Evolutionary conservation across 495 filamentous ascomycete species (phyloP), one percentile per base, ranked within the genome.

Genomic region (Usnea hakonensis): DNA sequence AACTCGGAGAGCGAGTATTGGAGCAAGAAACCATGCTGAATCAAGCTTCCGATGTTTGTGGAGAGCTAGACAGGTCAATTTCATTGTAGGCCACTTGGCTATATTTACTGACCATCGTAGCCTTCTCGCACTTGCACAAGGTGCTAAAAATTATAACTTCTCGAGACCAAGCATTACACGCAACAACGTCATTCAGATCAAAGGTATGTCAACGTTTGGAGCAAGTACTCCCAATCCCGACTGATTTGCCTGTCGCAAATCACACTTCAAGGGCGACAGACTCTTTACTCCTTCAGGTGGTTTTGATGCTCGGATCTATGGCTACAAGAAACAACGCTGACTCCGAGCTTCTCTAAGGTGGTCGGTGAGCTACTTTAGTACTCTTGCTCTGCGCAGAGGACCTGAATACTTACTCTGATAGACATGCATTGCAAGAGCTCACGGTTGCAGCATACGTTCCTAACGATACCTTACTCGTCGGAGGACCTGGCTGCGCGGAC

Each of bases 361-460:
- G 94, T n/a, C 83, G 92, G 83, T 85, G 75, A 67, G 76, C 60
- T 23, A 28, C 10, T 35, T 43, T 10, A 26, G 16, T 28, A 23
- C 9, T n/a, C 54, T 6, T 1, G 8, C 16, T 48, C n/a, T 54
- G 11, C 9, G 35, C 26, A 26, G 5, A 28, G 26, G 26, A 32
- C n/a, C n/a, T 5, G 19, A 46, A 8, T 8, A 43, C 59, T 70
- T 33, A 75, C 36, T 2, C 17, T 40, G 4, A 21, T 33, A 88
- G 86, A 0, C 95, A 97, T 75, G 83, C 90, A 3, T 76, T 98
- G 14, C 94, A 97, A 76, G 94, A 97, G 67, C 78, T 93, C 30
- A 87, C 90, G 0, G 91, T 97, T 6, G 75, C 90, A 0, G 88
- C 90, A 0, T 98, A 89, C 65, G 87, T 98, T 5, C 81, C 91